Evolutionary conservation across 768 basidiomycete genomes (phyloP).

Genomic region (Trametes gibbosa): DNA sequence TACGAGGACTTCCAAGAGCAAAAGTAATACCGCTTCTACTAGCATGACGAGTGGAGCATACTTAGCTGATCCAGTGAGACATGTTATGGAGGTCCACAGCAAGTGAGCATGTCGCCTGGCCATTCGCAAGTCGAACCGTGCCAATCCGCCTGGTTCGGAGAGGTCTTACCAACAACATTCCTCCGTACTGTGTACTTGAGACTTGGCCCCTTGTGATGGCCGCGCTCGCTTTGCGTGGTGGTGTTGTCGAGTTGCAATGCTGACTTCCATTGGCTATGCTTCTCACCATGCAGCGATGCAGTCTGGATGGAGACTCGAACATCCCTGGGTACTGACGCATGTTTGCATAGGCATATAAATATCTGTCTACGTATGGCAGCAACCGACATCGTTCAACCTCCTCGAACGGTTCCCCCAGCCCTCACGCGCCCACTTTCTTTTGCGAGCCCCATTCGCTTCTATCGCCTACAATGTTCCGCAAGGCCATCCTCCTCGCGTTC

Average conservation of each 20-base stretch:
- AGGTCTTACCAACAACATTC: background rate
- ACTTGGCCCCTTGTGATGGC: background rate
- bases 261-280: background rate
- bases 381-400: conserved; percentile 2
- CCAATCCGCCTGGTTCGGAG: background rate
- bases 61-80: too few species aligned
- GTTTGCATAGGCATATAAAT: too few species aligned
- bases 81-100: too few species aligned
- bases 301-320: background rate
- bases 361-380: background rate
- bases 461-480: conserved; percentile 7
- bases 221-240: background rate
- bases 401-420: conserved; percentile 7
- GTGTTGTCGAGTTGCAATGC: background rate
- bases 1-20: too few species aligned
- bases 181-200: background rate
- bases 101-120: too few species aligned
- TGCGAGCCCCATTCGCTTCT: conserved; percentile 8
- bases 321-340: background rate
- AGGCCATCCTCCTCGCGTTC: conserved; percentile 17
- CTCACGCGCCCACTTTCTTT: background rate
- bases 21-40: too few species aligned
- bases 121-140: too few species aligned
- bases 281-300: background rate
- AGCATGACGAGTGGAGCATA: too few species aligned